phyloP scores from a whole-genome alignment of 129 eudicot species.

The Flaveria robusta region DNA sequence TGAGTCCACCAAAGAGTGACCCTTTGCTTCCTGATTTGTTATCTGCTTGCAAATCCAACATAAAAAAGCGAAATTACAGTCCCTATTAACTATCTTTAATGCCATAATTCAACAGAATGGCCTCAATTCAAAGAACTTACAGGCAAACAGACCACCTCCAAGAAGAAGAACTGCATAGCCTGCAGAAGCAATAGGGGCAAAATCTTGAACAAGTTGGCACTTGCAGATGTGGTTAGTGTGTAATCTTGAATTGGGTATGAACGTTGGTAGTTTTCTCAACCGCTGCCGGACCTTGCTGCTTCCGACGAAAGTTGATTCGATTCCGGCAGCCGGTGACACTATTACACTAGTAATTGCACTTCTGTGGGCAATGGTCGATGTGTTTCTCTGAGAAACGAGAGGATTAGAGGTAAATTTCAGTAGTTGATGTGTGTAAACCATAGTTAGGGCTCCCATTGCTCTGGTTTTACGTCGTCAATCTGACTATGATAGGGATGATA shows the following conservation, averaged over 20 bases:
- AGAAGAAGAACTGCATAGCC: slow-evolving; percentile 49
- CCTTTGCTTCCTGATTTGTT: slow-evolving; percentile 56
- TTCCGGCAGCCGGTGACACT: slow-evolving; percentile 23
- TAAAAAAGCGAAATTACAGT: not conserved
- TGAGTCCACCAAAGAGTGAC: slow-evolving; percentile 55
- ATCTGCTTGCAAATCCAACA: slow-evolving; percentile 32
- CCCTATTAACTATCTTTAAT: not conserved
- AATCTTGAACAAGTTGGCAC: slow-evolving; percentile 43
- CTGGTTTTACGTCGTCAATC: slow-evolving; percentile 2
- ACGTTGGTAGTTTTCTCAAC: slow-evolving; percentile 4
- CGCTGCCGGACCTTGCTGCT: slow-evolving; percentile 18
- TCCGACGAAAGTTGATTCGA: slow-evolving; percentile 18
- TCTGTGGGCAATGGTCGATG: not conserved
- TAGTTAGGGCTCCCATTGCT: slow-evolving; percentile 26
- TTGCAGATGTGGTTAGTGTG: slow-evolving; percentile 28
- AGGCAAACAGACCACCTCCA: slow-evolving; percentile 57
- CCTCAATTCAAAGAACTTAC: slow-evolving; percentile 17
- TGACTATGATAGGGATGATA: not conserved
- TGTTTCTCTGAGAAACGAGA: not conserved
- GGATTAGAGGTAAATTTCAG: slow-evolving; percentile 21
- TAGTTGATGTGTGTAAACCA: slow-evolving; percentile 15
- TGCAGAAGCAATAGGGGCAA: slow-evolving; percentile 56
- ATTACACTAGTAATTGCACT: not conserved
- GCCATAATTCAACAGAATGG: no score
- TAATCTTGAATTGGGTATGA: slow-evolving; percentile 20